These are phyloP conservation scores for Taphrina communis DNA, from an alignment of 1,139 yeast genomes.

Conservation along the genomic window DNA sequence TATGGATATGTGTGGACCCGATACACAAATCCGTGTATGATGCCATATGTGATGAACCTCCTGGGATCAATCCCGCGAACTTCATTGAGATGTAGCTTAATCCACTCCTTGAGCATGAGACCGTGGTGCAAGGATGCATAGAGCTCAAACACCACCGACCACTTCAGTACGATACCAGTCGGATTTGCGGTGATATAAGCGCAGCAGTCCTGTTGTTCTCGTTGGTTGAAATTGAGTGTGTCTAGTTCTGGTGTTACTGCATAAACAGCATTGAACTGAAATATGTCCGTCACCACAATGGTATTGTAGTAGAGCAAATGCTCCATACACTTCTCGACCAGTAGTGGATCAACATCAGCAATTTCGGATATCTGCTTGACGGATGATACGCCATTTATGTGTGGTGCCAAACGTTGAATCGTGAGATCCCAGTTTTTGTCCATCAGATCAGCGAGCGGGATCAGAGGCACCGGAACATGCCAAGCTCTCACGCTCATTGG, in stretches of 20 bases:
- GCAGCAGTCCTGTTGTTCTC: constrained; percentile 84
- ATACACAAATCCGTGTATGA: constrained; percentile 78
- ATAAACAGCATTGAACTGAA: constrained; percentile 85
- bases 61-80: constrained; percentile 76
- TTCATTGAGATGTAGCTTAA: constrained; percentile 63
- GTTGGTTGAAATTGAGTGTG: constrained; percentile 65
- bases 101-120: constrained; percentile 72
- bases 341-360: constrained; percentile 77
- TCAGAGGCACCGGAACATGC: constrained; percentile 90
- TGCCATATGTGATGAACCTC: constrained; percentile 84
- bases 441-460: constrained; percentile 61
- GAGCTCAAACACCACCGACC: constrained; percentile 63
- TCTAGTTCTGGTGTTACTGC: constrained; percentile 85
- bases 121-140: constrained; percentile 83
- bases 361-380: constrained; percentile 75
- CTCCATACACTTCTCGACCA: constrained; percentile 86
- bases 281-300: constrained; percentile 78
- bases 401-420: constrained; percentile 83
- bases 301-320: constrained; percentile 90
- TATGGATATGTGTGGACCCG: constrained; percentile 81
- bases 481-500: constrained; percentile 73
- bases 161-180: constrained; percentile 54
- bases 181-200: constrained; percentile 61
- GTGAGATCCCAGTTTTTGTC: constrained; percentile 98
- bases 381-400: constrained; percentile 85